A percentile compares a stretch with the other conserved stretches of the same genome.
These are phyloP conservation scores for Gossypium rotundifolium DNA, from an alignment of 345 rosid genomes.

Conservation along the genomic window DNA sequence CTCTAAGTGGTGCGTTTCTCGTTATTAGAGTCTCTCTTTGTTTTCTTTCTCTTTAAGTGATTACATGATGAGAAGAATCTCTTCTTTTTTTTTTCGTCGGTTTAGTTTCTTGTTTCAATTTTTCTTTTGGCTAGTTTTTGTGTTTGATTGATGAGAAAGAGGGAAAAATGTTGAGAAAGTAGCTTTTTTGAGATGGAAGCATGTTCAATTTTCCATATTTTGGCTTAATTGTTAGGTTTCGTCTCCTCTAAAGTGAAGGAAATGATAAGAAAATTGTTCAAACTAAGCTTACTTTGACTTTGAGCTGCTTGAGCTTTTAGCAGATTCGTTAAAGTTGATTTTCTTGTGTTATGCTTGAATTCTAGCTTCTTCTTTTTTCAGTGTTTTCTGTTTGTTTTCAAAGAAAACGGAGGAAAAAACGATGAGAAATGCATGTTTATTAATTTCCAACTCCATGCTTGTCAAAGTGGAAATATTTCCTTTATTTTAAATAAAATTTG, in stretches of 20 bases:
- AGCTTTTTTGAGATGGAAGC: background rate
- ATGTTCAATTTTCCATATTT: background rate
- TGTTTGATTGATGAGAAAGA: background rate
- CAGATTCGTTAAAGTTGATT: background rate
- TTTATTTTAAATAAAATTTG: background rate
- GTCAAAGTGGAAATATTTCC: background rate
- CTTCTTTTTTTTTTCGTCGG: background rate
- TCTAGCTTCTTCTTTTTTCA: background rate
- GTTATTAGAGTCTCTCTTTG: background rate
- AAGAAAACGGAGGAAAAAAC: conserved; percentile 2
- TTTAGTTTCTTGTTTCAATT: background rate
- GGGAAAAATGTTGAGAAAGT: conserved; percentile 1
- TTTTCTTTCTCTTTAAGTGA: background rate
- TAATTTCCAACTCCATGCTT: background rate
- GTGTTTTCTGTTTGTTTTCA: background rate
- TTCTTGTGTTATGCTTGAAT: background rate
- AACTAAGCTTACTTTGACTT: background rate
- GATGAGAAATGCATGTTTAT: background rate
- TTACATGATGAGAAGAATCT: background rate
- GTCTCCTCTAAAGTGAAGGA: conserved; percentile 1
- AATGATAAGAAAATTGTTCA: conserved; percentile 1
- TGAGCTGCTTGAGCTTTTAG: background rate
- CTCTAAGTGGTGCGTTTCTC: conserved; percentile 38
- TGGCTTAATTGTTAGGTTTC: background rate
- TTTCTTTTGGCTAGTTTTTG: background rate